A percentile compares a stretch with the other conserved stretches of the same genome.
phyloP scores from a whole-genome alignment of 106 monocot species.

The Posidonia australis region DNA sequence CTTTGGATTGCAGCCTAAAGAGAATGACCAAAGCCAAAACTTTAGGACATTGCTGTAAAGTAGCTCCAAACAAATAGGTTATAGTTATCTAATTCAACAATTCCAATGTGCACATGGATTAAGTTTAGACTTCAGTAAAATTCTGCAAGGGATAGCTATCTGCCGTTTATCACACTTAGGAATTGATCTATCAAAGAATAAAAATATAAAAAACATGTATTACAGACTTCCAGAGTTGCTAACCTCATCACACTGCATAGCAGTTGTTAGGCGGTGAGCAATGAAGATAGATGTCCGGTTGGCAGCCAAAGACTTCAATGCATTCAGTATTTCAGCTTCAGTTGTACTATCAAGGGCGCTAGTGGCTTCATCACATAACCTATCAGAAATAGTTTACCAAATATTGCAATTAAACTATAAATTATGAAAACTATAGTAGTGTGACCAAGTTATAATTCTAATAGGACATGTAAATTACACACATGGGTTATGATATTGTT shows the following conservation, averaged over 20 bases:
- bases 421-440: neutral
- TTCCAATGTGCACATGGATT: neutral
- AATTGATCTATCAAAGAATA: too few relatives aligned
- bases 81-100: too few relatives aligned
- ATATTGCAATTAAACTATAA: neutral
- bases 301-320: conserved; percentile 63
- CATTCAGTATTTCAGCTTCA: conserved; percentile 84
- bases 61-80: too few relatives aligned
- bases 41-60: too few relatives aligned
- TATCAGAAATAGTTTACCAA: conserved; percentile 12
- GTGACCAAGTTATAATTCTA: neutral
- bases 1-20: too few relatives aligned
- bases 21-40: too few relatives aligned
- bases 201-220: neutral
- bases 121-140: neutral
- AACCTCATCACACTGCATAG: conserved; percentile 99
- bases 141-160: too few relatives aligned
- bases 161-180: too few relatives aligned
- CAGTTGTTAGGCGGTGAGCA: conserved; percentile 95
- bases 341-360: conserved; percentile 98
- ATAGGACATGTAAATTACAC: neutral
- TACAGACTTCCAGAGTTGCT: neutral
- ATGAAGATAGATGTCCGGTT: conserved; percentile 89
- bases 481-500: too few relatives aligned
- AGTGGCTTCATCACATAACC: conserved; percentile 98